phyloP scores from a whole-genome alignment of 73 alveolate species.

The Symbiodinium pilosum region DNA sequence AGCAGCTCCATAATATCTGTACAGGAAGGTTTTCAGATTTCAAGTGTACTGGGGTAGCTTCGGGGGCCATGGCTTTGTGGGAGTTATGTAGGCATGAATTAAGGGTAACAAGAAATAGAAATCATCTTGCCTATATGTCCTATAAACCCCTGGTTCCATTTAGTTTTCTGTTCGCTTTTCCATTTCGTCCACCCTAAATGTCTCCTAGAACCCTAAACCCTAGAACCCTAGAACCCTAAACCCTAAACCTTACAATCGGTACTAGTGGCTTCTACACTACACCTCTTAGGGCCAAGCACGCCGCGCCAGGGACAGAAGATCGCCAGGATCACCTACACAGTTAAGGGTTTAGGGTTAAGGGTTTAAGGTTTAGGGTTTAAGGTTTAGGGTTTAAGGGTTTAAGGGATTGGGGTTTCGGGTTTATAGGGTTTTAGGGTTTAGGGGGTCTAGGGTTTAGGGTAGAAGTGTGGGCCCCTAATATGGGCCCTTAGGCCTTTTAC shows the following conservation, averaged over 20 bases:
- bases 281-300: background rate
- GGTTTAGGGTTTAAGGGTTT: background rate
- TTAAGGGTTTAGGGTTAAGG: background rate
- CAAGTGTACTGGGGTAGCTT: background rate
- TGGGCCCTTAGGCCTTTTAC: too few relatives aligned
- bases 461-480: too few relatives aligned
- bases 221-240: background rate
- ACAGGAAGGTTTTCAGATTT: background rate
- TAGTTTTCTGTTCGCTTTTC: too few relatives aligned
- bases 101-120: too few relatives aligned
- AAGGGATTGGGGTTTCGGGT: too few relatives aligned
- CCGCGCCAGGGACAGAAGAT: constrained; percentile 8
- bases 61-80: too few relatives aligned
- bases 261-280: too few relatives aligned
- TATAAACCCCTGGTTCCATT: too few relatives aligned
- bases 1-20: background rate
- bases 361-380: background rate
- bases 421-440: too few relatives aligned
- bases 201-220: background rate
- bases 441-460: too few relatives aligned
- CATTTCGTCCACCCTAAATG: background rate
- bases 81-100: too few relatives aligned
- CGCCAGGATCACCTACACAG: background rate
- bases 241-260: background rate
- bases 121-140: too few relatives aligned